phyloP scores from a whole-genome alignment of 805 yeast species.

The Nakazawaea ishiwadae region DNA sequence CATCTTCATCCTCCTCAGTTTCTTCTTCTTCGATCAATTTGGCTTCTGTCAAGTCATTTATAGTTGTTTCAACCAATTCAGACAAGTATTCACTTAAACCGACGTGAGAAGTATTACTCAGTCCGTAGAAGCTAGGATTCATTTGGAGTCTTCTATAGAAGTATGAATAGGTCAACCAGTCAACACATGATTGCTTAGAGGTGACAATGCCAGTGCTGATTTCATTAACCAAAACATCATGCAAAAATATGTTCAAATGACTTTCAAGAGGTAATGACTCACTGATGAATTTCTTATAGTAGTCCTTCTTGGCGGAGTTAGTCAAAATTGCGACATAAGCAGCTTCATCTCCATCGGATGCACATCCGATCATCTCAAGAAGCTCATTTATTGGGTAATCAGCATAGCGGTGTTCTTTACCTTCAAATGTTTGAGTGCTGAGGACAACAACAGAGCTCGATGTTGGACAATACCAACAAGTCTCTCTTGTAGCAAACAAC shows the following conservation, averaged over 20 bases:
- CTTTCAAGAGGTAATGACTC: slow-evolving; percentile 87
- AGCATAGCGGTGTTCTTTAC: slow-evolving; percentile 62
- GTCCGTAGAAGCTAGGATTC: slow-evolving; percentile 90
- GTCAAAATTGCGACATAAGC: slow-evolving; percentile 56
- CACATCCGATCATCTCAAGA: slow-evolving; percentile 57
- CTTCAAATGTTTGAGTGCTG: slow-evolving; percentile 72
- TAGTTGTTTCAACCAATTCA: slow-evolving; percentile 68
- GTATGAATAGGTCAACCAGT: slow-evolving; percentile 82
- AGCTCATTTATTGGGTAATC: slow-evolving; percentile 65
- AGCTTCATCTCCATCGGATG: slow-evolving; percentile 21
- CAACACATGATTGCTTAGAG: slow-evolving; percentile 79
- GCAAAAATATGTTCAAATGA: slow-evolving; percentile 48
- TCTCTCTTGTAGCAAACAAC: slow-evolving; percentile 59
- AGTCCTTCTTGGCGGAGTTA: slow-evolving; percentile 46
- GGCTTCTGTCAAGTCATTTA: slow-evolving; percentile 58
- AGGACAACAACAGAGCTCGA: slow-evolving; percentile 56
- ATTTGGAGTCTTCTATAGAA: slow-evolving; percentile 75
- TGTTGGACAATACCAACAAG: slow-evolving; percentile 43
- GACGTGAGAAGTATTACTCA: slow-evolving; percentile 52
- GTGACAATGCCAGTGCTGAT: slow-evolving; percentile 61
- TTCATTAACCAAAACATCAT: slow-evolving; percentile 70
- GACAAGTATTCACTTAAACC: slow-evolving; percentile 82
- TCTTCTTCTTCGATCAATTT: slow-evolving; percentile 58
- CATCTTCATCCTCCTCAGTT: slow-evolving; percentile 31
- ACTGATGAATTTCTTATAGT: slow-evolving; percentile 64